Conservation (phyloP, 768 basidiomycete species). For the Asterophora lycoperdoides region DNA sequence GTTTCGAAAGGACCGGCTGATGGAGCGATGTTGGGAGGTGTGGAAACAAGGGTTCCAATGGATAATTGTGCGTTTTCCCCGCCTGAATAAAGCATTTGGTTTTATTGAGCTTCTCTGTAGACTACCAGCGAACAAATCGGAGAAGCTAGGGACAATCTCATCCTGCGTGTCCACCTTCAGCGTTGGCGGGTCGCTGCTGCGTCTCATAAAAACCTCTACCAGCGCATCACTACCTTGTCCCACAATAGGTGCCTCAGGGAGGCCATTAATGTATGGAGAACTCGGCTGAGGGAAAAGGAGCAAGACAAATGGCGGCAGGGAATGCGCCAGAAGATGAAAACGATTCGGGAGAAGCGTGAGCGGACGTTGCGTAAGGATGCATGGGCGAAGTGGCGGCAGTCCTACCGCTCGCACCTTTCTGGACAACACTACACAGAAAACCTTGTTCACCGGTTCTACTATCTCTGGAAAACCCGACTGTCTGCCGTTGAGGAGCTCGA, state of each 20-base stretch:
- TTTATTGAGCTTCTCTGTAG: constrained; percentile 33
- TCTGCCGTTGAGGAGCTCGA: constrained; percentile 41
- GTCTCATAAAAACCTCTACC: constrained; percentile 34
- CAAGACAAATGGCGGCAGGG: constrained; percentile 60
- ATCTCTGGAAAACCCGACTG: constrained; percentile 50
- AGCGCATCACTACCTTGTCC: constrained; percentile 40
- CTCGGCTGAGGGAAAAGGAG: constrained; percentile 47
- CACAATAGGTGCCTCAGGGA: constrained; percentile 40
- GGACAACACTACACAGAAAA: constrained; percentile 46
- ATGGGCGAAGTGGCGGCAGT: constrained; percentile 66
- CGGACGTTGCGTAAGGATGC: constrained; percentile 48
- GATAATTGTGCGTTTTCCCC: constrained; percentile 56
- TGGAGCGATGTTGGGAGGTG: constrained; percentile 70
- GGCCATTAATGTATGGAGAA: constrained; percentile 50
- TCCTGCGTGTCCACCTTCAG: constrained; percentile 54
- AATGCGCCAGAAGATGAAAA: constrained; percentile 70
- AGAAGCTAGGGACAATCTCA: constrained; percentile 62
- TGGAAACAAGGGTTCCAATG: constrained; percentile 72
- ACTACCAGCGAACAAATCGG: constrained; percentile 67
- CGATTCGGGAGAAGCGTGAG: constrained; percentile 54
- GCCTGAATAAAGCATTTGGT: neutral
- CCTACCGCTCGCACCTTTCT: constrained; percentile 46
- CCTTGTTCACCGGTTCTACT: constrained; percentile 40
- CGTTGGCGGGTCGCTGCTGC: constrained; percentile 51
- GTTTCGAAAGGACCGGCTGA: constrained; percentile 57